Evolutionary conservation across 2,329 filamentous ascomycete species (phyloP).

Genomic region (Exophiala calicioides): DNA sequence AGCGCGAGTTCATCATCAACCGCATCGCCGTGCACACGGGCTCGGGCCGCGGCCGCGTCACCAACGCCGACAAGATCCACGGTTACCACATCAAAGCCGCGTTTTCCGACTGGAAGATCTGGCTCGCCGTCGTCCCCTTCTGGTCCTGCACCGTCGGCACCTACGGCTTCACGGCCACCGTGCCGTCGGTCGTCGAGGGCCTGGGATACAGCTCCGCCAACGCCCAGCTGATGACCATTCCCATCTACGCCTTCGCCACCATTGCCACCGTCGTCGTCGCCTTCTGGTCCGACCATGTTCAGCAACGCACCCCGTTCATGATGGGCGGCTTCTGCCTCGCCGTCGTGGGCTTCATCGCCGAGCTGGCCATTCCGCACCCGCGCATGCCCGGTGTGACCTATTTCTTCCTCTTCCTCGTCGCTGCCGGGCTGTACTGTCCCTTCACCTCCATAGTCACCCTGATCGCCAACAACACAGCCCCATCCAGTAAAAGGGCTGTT

Average conservation of each 20-base stretch:
- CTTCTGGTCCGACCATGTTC: conserved; percentile 57
- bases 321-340: conserved; percentile 58
- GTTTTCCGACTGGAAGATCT: conserved; percentile 68
- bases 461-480: conserved; percentile 71
- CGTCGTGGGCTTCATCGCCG: conserved; percentile 63
- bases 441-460: conserved; percentile 60
- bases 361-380: conserved; percentile 53
- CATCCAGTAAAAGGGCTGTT: conserved; percentile 68
- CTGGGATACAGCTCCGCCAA: conserved; percentile 43
- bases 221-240: conserved; percentile 43
- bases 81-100: conserved; percentile 67
- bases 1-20: conserved; percentile 62
- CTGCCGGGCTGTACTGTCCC: conserved; percentile 67
- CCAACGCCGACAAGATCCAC: conserved; percentile 65
- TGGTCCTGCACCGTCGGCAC: conserved; percentile 30
- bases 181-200: conserved; percentile 43
- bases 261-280: conserved; percentile 56
- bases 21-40: conserved; percentile 69
- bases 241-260: conserved; percentile 59
- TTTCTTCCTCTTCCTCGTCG: conserved; percentile 44
- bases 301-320: conserved; percentile 65
- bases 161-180: conserved; percentile 27
- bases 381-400: conserved; percentile 47
- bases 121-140: conserved; percentile 41
- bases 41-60: conserved; percentile 45